Evolutionary conservation across 2,329 filamentous ascomycete species (phyloP).

Genomic region (Ophiocordyceps sinensis): DNA sequence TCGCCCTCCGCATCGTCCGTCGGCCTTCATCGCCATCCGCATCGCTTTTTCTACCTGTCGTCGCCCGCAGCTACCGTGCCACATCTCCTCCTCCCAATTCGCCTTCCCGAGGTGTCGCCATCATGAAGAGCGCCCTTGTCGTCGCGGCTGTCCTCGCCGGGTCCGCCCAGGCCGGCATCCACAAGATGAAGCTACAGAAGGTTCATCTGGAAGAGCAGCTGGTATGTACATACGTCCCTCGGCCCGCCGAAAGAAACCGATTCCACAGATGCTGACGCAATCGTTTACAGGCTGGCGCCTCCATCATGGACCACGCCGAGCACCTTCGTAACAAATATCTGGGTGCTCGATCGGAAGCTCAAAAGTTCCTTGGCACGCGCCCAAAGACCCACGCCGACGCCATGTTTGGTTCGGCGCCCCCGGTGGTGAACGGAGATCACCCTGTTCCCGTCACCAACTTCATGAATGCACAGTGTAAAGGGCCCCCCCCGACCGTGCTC

Average conservation of each 20-base stretch:
- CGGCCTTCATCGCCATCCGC: no score
- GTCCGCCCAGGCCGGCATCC: slow-evolving; percentile 70
- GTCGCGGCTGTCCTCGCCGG: slow-evolving; percentile 69
- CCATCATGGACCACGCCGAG: slow-evolving; percentile 68
- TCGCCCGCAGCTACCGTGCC: not conserved
- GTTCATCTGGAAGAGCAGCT: slow-evolving; percentile 83
- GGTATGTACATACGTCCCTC: slow-evolving; percentile 49
- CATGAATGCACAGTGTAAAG: slow-evolving; percentile 93
- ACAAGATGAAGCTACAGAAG: slow-evolving; percentile 98
- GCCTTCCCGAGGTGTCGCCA: slow-evolving; percentile 16
- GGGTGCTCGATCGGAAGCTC: slow-evolving; percentile 54
- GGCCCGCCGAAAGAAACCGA: slow-evolving; percentile 1
- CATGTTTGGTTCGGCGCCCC: slow-evolving; percentile 15
- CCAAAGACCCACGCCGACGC: slow-evolving; percentile 39
- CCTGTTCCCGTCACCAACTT: slow-evolving; percentile 91
- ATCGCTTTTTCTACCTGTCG: no score
- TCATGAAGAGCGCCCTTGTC: slow-evolving; percentile 77
- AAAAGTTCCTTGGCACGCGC: slow-evolving; percentile 69
- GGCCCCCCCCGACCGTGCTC: no score
- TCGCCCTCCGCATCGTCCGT: not conserved
- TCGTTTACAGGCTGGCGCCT: slow-evolving; percentile 50
- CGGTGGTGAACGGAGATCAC: slow-evolving; percentile 51
- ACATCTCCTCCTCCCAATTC: not conserved
- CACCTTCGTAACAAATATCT: slow-evolving; percentile 93
- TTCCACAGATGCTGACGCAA: slow-evolving; percentile 3